Evolutionary conservation across 2,329 filamentous ascomycete genomes (phyloP).

Genomic region (Cercospora beticola): DNA sequence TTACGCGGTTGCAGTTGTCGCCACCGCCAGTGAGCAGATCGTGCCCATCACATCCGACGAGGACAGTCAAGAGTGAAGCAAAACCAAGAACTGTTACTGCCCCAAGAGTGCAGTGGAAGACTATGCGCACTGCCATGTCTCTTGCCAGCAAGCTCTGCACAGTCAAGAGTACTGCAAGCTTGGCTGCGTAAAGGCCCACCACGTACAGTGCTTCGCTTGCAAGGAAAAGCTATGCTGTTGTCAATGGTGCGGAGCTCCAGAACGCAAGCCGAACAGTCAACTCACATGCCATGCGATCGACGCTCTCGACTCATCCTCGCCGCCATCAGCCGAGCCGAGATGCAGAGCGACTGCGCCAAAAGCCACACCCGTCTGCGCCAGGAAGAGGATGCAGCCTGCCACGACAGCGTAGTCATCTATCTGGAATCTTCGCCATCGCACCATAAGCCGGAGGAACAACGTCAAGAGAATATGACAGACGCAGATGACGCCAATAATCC

Average conservation of each 20-base stretch:
- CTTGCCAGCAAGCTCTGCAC: constrained; percentile 14
- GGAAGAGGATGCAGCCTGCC: constrained; percentile 14
- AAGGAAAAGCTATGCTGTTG: constrained; percentile 10
- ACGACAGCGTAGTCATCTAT: constrained; percentile 19
- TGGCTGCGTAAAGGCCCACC: constrained; percentile 12
- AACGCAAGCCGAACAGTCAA: too few relatives aligned
- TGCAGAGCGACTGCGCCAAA: constrained; percentile 18
- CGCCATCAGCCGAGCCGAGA: constrained; percentile 9
- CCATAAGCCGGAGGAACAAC: constrained; percentile 14
- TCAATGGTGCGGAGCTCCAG: too few relatives aligned
- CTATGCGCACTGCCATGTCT: constrained; percentile 15
- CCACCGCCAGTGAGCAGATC: not conserved
- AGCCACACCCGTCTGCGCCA: constrained; percentile 8
- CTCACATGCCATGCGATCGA: constrained; percentile 17
- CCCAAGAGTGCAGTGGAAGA: constrained; percentile 15
- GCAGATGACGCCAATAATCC: constrained; percentile 19
- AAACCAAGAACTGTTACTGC: constrained; percentile 9
- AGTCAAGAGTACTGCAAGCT: constrained; percentile 19
- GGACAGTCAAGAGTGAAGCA: constrained; percentile 12
- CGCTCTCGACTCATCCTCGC: not conserved
- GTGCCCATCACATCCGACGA: constrained; percentile 12
- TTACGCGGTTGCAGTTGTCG: not conserved
- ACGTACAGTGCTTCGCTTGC: constrained; percentile 21
- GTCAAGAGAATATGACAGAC: constrained; percentile 18
- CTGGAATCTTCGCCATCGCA: constrained; percentile 21